phyloP scores from a whole-genome alignment of 2,329 filamentous ascomycete species.

The Pseudocercospora fuligena region DNA sequence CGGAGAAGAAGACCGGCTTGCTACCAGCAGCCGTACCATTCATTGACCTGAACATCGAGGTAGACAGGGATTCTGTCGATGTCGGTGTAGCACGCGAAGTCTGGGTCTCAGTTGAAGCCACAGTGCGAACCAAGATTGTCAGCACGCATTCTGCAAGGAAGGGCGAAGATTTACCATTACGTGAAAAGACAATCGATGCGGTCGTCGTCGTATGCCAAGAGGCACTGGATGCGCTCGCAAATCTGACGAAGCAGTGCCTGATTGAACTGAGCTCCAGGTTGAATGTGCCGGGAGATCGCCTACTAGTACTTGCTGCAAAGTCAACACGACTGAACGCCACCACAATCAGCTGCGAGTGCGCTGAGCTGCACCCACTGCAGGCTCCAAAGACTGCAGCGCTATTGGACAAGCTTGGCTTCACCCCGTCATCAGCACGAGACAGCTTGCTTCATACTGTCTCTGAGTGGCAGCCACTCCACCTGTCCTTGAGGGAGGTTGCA shows the following conservation, averaged over 20 bases:
- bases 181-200: constrained; percentile 20
- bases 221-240: constrained; percentile 7
- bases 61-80: constrained; percentile 35
- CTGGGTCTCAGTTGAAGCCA: constrained; percentile 40
- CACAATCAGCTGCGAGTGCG: constrained; percentile 22
- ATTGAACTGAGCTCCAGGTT: constrained; percentile 26
- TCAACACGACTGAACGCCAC: constrained; percentile 8
- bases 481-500: constrained; percentile 11
- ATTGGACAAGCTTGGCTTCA: constrained; percentile 26
- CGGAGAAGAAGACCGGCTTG: background rate
- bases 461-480: constrained; percentile 23
- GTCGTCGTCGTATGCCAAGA: constrained; percentile 24
- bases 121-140: constrained; percentile 29
- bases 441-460: constrained; percentile 2
- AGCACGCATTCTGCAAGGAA: constrained; percentile 1
- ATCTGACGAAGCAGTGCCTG: constrained; percentile 22
- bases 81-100: constrained; percentile 30
- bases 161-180: background rate
- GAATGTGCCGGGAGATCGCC: constrained; percentile 21
- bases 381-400: constrained; percentile 21
- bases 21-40: constrained; percentile 30
- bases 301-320: constrained; percentile 19
- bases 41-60: constrained; percentile 32
- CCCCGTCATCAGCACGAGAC: constrained; percentile 18
- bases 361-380: constrained; percentile 23